Percentiles rank a stretch among this genome's conserved stretches.
Conservation (phyloP, 805 yeast species). For the Saturnispora galanensis region DNA sequence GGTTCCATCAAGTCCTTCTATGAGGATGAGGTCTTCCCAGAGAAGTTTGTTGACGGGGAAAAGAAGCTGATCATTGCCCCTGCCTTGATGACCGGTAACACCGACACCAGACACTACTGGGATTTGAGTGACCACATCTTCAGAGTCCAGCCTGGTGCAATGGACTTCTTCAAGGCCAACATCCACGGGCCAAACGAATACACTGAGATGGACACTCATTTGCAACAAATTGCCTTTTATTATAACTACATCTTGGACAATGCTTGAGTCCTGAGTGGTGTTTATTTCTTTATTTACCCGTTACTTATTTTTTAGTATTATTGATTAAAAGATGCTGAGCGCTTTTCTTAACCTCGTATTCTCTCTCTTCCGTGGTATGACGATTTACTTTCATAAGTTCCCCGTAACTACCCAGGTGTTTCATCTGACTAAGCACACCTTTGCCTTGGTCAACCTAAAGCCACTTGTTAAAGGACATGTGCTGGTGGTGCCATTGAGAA, state of each 20-base stretch:
- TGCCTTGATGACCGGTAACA: constrained; percentile 54
- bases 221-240: constrained; percentile 40
- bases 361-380: background rate
- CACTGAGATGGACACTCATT: constrained; percentile 44
- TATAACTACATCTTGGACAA: constrained; percentile 12
- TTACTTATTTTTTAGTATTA: background rate
- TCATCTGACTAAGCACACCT: constrained; percentile 54
- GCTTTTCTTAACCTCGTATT: background rate
- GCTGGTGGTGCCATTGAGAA: constrained; percentile 72
- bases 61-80: constrained; percentile 38
- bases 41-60: constrained; percentile 12
- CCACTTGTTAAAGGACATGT: constrained; percentile 95
- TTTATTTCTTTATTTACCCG: background rate
- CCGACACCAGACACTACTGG: constrained; percentile 64
- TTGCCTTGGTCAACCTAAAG: constrained; percentile 81
- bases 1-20: constrained; percentile 56
- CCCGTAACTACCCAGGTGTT: constrained; percentile 48
- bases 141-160: constrained; percentile 41
- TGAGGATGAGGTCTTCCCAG: constrained; percentile 37
- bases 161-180: constrained; percentile 21
- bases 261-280: background rate
- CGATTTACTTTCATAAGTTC: constrained; percentile 40
- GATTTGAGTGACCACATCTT: constrained; percentile 46
- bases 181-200: constrained; percentile 61
- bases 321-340: background rate